Evolutionary conservation across 1,139 yeast species (phyloP).

Genomic region (Kurtzmaniella quercitrusa): DNA sequence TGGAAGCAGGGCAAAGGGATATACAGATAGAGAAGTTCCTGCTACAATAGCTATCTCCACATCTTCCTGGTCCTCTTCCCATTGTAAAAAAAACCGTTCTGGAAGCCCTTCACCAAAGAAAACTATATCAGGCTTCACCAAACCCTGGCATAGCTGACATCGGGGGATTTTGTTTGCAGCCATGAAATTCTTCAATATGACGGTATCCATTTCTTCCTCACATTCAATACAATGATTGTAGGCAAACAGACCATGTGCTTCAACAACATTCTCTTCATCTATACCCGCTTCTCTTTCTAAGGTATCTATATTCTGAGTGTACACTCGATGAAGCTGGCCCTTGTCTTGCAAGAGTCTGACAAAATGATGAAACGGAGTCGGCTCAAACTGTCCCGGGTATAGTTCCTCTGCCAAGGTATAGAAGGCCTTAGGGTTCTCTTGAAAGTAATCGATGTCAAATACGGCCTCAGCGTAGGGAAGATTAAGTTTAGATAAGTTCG

Average conservation of each 20-base stretch:
- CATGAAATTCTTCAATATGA: slow-evolving; percentile 45
- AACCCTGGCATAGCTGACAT: slow-evolving; percentile 57
- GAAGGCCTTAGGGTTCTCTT: slow-evolving; percentile 74
- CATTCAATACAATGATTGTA: slow-evolving; percentile 80
- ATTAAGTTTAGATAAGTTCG: slow-evolving; percentile 68
- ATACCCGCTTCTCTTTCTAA: slow-evolving; percentile 85
- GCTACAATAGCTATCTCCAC: slow-evolving; percentile 83
- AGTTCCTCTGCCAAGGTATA: slow-evolving; percentile 79
- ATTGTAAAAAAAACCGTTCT: slow-evolving; percentile 53
- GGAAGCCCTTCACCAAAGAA: slow-evolving; percentile 92
- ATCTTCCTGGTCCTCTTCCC: slow-evolving; percentile 58
- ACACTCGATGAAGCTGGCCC: slow-evolving; percentile 59
- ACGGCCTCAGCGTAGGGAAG: slow-evolving; percentile 95
- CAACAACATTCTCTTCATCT: slow-evolving; percentile 58
- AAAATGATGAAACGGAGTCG: slow-evolving; percentile 76
- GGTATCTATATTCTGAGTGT: slow-evolving; percentile 92
- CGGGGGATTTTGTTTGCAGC: slow-evolving; percentile 33
- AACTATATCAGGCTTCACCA: slow-evolving; percentile 88
- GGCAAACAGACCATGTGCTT: slow-evolving; percentile 96
- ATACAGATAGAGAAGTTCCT: slow-evolving; percentile 86
- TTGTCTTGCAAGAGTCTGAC: slow-evolving; percentile 65
- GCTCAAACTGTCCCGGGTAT: slow-evolving; percentile 82
- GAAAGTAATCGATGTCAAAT: slow-evolving; percentile 80
- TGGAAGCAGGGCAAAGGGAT: slow-evolving; percentile 85
- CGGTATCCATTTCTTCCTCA: slow-evolving; percentile 46